Evolutionary conservation across 2,329 filamentous ascomycete genomes (phyloP), one percentile per base, ranked within the genome.

Genomic region (Pseudonectria buxi): DNA sequence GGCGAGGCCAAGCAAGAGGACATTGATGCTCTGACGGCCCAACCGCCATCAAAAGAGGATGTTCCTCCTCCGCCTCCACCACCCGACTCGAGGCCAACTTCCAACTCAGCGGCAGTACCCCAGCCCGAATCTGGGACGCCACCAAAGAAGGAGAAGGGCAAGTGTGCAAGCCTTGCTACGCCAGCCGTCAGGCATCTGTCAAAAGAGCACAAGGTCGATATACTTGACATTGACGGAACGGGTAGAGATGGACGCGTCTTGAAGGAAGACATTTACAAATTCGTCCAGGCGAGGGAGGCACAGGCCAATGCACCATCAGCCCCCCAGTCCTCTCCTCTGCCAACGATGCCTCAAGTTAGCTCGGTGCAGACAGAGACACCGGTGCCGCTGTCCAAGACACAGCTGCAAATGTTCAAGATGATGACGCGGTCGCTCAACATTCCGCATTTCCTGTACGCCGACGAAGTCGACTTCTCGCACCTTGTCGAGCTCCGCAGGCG

Each of bases 381-480:
- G 2, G 71, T 82, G 24, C 68, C 76, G 38, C 69, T 98, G 42
- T 86, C 86, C 10, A 81, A 81, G 26, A 83, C 86, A 11, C 90
- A 96, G 64, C 72, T 76, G 26, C 83, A 87, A 56, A 98, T 98
- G 92, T 96, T 95, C 78, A 95, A 94, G 67, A 76, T 81, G 41
- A 98, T 98, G 92, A 95, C 90, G 11, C 80, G 80, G 39, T 95
- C 90, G 3, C 74, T 98, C 44, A 77, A 65, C 33, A 96, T 95
- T 51, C 92, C 92, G 0, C 92, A 96, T 63, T 95, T 98, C 64
- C 77, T 96, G 41, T 98, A 94, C 65, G 83, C 87, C 26, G 88
- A 95, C 62, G 86, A 90, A 56, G 71, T 95, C 32, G 84, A 94
- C 64, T 82, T 95, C 59, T 81, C 83, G 28, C 69, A 74, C 26